Conservation (phyloP, 2,329 filamentous ascomycete genomes). For the Diaporthe australafricana region DNA sequence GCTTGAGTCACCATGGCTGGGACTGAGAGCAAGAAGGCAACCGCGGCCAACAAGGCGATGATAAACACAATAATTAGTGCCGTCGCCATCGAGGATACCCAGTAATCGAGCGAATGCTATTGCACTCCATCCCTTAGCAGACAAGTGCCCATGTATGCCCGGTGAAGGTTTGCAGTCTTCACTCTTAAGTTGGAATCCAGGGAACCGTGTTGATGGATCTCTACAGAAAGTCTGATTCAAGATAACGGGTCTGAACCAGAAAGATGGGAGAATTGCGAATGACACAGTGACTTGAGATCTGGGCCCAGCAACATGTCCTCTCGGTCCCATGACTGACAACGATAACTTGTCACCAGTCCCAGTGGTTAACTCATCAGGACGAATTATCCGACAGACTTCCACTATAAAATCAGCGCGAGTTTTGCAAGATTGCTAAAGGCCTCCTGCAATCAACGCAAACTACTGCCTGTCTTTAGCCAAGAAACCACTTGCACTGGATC, state of each 20-base stretch:
- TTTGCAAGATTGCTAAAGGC: neutral
- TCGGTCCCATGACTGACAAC: neutral
- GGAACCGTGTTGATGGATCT: neutral
- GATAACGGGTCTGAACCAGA: neutral
- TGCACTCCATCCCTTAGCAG: neutral
- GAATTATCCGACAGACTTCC: neutral
- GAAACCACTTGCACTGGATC: neutral
- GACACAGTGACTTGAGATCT: neutral
- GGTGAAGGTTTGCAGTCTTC: neutral
- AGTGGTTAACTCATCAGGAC: neutral
- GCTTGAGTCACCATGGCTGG: too few species aligned
- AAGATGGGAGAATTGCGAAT: neutral
- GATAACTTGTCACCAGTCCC: neutral
- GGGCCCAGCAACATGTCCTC: neutral
- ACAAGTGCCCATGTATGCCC: neutral
- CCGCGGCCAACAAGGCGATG: too few species aligned
- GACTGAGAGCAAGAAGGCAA: too few species aligned
- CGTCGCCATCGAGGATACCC: too few species aligned
- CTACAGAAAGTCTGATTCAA: neutral
- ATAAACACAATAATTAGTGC: too few species aligned
- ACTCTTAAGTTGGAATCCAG: neutral
- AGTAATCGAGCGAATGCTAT: neutral
- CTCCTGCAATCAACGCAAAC: neutral
- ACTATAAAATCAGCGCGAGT: neutral
- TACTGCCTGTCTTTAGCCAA: too few species aligned